Base-by-base conservation (phyloP, 2,329 filamentous ascomycete genomes). In the Phoma sp. region DNA sequence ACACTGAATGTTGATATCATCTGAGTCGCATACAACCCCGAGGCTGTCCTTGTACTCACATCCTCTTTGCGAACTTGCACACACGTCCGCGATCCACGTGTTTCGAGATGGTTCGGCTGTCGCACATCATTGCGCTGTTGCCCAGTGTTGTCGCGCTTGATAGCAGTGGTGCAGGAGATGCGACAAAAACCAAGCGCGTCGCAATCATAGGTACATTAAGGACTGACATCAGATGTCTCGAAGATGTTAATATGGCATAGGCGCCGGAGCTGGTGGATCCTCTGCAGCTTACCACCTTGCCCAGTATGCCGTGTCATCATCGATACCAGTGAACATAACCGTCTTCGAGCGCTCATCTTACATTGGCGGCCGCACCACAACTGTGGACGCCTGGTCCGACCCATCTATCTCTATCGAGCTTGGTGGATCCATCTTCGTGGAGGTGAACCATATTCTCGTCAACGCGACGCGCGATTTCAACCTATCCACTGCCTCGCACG, bases 371-470 rank as follows among this genome's bases (percentile, higher is more conserved):
- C 89, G 95, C 24, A 89, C 89, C 7, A 90, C 93, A 27, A 98
- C 93, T 0, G 89, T 96, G 14, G 80, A 92, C 66, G 87, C 86
- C 2, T 93, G 89, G 70, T 82, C 85, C 59, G 82, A 93, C 64
- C 79, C 86, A 1, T 60, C 77, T 0, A 78, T 87, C 35, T 89
- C 89, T 1, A 83, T 96, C 32, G 95, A 99, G 73, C 80, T 98
- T 1, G 95, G 95, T 13, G 95, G 90, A 9, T 93, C 89, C 57
- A 96, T 98, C 65, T 99, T 98, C 70, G 90, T 98, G 39, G 74
- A 88, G 43, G 84, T 89, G 38, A 99, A 98, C 69, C 80, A 86
- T 35, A 96, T 96, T 66, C 82, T 99, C 35, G 85, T 87, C 65
- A 87, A 89, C 49, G 89, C 92, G 0, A 86, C 85, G 7, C 76